These are phyloP conservation scores for Naganishia liquefaciens DNA, from an alignment of 1,284 basidiomycete species.

Conservation along the genomic window DNA sequence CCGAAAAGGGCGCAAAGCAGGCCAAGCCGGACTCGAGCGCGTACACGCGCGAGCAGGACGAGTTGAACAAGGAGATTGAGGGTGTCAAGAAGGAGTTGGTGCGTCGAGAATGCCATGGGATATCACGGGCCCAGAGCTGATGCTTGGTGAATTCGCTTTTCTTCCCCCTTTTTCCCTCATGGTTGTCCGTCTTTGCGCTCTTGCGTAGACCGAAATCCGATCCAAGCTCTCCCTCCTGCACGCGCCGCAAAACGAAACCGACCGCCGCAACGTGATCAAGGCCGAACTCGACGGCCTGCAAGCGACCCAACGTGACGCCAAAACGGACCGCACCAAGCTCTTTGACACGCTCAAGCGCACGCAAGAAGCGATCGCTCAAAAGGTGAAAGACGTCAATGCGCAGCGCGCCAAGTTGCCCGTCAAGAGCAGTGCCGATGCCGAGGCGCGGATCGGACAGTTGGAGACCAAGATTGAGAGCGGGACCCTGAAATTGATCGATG, in stretches of 20 bases:
- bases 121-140: background rate
- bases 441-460: conserved; percentile 79
- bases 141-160: background rate
- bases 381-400: conserved; percentile 87
- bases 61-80: conserved; percentile 79
- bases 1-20: conserved; percentile 34
- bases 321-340: conserved; percentile 69
- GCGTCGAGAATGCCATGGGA: conserved; percentile 50
- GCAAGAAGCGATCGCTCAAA: conserved; percentile 79
- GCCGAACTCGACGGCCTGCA: conserved; percentile 80
- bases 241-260: conserved; percentile 61
- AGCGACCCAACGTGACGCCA: conserved; percentile 76
- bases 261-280: conserved; percentile 69
- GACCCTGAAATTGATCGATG: conserved; percentile 87
- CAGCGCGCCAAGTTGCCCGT: conserved; percentile 78
- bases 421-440: conserved; percentile 84
- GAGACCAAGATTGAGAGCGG: conserved; percentile 91
- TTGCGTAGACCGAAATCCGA: conserved; percentile 67
- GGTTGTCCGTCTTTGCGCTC: conserved; percentile 12
- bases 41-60: conserved; percentile 80
- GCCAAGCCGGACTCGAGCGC: conserved; percentile 73
- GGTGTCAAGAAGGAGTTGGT: conserved; percentile 75
- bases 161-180: background rate
- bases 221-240: conserved; percentile 70
- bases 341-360: conserved; percentile 79